Conservation (phyloP, 208 protist species). For the Leishmania tarentolae region DNA sequence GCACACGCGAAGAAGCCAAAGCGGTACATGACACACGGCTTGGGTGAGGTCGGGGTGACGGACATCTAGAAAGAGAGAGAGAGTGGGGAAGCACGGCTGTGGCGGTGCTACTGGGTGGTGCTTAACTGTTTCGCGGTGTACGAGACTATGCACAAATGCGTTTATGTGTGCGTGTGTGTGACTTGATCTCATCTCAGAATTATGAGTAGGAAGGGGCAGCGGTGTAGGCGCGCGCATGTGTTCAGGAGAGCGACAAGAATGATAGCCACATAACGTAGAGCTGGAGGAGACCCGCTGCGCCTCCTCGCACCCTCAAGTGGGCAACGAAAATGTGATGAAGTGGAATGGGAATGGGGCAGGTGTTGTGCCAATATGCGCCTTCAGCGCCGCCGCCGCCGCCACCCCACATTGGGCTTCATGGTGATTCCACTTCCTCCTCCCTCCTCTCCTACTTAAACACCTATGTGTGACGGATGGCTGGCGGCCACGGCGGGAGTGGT, state of each 20-base stretch:
- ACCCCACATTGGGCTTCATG: not conserved
- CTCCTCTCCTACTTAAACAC: not conserved
- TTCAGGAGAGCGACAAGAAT: not conserved
- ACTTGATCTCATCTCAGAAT: not conserved
- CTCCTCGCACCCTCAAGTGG: not conserved
- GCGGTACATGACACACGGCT: conserved; percentile 65
- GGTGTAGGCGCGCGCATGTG: not conserved
- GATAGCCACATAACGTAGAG: not conserved
- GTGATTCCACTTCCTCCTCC: not conserved
- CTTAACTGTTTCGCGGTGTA: not conserved
- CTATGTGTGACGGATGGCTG: conserved; percentile 3
- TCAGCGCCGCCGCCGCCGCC: not conserved
- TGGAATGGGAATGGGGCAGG: not conserved
- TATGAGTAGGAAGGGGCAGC: not conserved
- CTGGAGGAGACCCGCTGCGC: not conserved
- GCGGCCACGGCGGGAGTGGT: not conserved
- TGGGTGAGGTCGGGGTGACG: conserved; percentile 65
- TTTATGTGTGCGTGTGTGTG: not conserved
- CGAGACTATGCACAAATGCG: not conserved
- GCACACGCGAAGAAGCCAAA: conserved; percentile 80
- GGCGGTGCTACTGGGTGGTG: not conserved
- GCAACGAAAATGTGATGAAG: not conserved
- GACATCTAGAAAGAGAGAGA: conserved; percentile 66
- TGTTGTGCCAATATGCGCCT: not conserved
- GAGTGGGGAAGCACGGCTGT: not conserved